These are phyloP conservation scores for Artomyces pyxidatus DNA, from an alignment of 768 basidiomycete genomes.

Conservation along the genomic window DNA sequence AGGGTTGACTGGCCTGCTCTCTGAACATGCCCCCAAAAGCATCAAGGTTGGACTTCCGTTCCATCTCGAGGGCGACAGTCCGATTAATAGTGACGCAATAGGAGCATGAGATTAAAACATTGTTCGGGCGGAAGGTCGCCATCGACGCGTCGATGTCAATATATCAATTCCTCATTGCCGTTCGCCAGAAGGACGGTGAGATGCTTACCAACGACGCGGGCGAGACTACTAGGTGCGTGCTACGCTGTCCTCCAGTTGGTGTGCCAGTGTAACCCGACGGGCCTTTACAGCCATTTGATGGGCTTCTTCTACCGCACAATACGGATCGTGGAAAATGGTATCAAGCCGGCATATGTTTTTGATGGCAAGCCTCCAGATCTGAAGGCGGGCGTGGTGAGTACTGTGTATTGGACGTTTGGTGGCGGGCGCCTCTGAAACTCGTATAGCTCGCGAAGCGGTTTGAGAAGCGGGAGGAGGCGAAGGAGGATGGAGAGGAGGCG, in stretches of 20 bases:
- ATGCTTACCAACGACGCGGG: constrained; percentile 96
- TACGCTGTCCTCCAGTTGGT: neutral
- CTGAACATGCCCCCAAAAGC: constrained; percentile 81
- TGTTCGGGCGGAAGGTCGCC: constrained; percentile 97
- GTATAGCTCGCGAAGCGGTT: constrained; percentile 91
- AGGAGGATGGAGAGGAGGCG: constrained; percentile 91
- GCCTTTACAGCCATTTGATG: constrained; percentile 73
- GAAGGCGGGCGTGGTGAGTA: constrained; percentile 91
- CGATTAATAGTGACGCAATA: constrained; percentile 20
- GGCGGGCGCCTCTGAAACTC: too few relatives aligned
- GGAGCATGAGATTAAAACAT: constrained; percentile 93
- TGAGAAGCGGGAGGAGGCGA: constrained; percentile 84
- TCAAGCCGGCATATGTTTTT: constrained; percentile 97
- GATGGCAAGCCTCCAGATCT: constrained; percentile 97
- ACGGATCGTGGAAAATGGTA: constrained; percentile 96
- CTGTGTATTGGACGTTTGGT: too few relatives aligned
- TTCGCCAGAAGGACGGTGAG: constrained; percentile 93
- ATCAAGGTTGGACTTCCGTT: constrained; percentile 46
- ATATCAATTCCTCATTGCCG: constrained; percentile 97
- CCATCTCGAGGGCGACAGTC: too few relatives aligned
- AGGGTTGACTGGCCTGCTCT: constrained; percentile 84
- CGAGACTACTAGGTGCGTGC: constrained; percentile 76
- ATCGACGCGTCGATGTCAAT: constrained; percentile 98
- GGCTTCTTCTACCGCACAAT: constrained; percentile 98
- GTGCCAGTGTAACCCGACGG: neutral